Evolutionary conservation across 2,329 filamentous ascomycete species (phyloP), one percentile per base, ranked within the genome.

Genomic region (Arachnopeziza araneosa): DNA sequence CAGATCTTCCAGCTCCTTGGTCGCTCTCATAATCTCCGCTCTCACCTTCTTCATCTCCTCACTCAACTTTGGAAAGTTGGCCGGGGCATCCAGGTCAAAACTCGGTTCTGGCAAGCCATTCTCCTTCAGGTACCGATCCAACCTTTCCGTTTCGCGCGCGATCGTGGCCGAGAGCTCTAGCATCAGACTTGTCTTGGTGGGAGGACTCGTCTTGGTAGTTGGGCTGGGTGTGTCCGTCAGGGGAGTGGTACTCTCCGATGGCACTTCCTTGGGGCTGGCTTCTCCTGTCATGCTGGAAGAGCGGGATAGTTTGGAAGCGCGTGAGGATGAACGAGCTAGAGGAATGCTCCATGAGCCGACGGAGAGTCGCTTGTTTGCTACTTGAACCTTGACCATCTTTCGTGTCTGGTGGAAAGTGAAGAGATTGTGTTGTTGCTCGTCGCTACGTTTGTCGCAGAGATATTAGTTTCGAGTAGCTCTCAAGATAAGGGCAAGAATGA

Each of bases 111-210:
- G 72, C 1, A 78, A 67, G 7, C 73, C 73, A 55, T 77, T 77
- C 4, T 75, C 72, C 54, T 72, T 75, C 62, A 83, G 67, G 65
- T 80, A 81, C 2, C 68, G 68, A 60, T 83, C 78, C 21, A 83
- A 68, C 65, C 77, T 82, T 61, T 78, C 76, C 0, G 81, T 79
- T 63, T 83, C 80, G 50, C 67, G 63, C 44, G 74, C 73, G 58
- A 83, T 83, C 53, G 72, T 79, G 54, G 73, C 74, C 1, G 80
- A 79, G n/a, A 83, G 70, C 24, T 72, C 69, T 17, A 77, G 64
- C 71, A 83, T 75, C 36, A 44, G 17, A 12, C 36, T 24, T 71
- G 74, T 1, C 57, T 30, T 36, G 7, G 50, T 21, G 30, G 48
- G 2, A 23, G 54, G 12, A 12, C 36, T 44, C 36, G 12, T 8